Base-by-base conservation (phyloP, 1,284 basidiomycete species). In the Microbotryum silenes-acaulis region DNA sequence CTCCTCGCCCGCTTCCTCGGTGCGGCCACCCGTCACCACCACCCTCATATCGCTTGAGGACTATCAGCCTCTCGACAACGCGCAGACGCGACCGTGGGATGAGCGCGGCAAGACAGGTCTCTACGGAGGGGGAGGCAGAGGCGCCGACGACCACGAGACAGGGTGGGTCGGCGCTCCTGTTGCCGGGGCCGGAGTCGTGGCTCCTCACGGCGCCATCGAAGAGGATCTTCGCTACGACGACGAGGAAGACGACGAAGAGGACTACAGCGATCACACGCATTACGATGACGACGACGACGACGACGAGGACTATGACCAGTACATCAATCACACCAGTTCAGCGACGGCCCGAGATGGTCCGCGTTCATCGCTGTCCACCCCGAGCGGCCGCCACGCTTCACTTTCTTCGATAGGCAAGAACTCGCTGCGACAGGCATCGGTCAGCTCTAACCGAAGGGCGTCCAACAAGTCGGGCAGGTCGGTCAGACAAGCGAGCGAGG, bases 111-210 rank as follows among this genome's bases (percentile, higher is more conserved):
- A 64, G 60, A 66, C 46, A n/a, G 67, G 67, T 2, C 50, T 68
- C 1, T 68, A 64, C 54, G 67, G 67, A 27, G 67, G 67, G 16
- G 67, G 67, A 18, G 67, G 67, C 9, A 42, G 64, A 12, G 67
- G 67, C 6, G 67, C 67, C 12, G 60, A 68, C 57, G 60, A 68
- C 37, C 49, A 53, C 21, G 67, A 68, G 52, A 68, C 67, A 6
- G 67, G 67, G 1, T 68, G 67, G 67, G 62, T 64, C 8, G 29
- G 60, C 23, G 51, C 37, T 42, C 37, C 37, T 42, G 37, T 42
- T 42, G 37, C 37, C 4, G 37, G 4, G 37, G 12, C 37, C 23
- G 23, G 14, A 50, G 23, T 23, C 29, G 51, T 25, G 9, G 25
- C n/a, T 53, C 25, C 2, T 27, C 48, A n/a, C 5, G n/a, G 44